Conservation (phyloP, 768 basidiomycete genomes). For the Lentinus brumalis region DNA sequence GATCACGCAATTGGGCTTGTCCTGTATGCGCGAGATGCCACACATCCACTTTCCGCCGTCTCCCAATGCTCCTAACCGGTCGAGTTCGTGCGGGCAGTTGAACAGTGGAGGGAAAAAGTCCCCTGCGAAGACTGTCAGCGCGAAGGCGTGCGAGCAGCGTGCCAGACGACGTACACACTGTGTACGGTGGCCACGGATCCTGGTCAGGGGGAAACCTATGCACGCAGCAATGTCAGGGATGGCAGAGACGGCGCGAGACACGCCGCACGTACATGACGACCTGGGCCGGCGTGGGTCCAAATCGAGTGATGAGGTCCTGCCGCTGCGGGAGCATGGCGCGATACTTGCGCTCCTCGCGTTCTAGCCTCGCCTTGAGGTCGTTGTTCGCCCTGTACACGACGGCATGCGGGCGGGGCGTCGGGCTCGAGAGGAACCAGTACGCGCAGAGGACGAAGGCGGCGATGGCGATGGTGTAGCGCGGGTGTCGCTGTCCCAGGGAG, state of each 20-base stretch:
- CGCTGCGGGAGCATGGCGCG: constrained; percentile 28
- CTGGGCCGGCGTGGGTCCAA: constrained; percentile 31
- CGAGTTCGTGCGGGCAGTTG: constrained; percentile 50
- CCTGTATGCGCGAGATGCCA: constrained; percentile 45
- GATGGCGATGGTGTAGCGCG: constrained; percentile 26
- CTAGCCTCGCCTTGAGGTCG: constrained; percentile 22
- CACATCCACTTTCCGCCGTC: constrained; percentile 61
- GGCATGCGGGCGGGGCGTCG: constrained; percentile 9
- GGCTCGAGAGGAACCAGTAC: constrained; percentile 23
- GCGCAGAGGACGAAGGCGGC: constrained; percentile 23
- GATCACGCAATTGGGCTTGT: constrained; percentile 49
- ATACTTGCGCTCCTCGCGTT: constrained; percentile 27
- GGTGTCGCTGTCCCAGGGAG: constrained; percentile 28
- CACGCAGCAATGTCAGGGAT: too few relatives aligned
- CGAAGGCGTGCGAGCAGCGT: background rate
- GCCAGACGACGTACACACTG: constrained; percentile 27
- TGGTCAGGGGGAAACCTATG: constrained; percentile 33
- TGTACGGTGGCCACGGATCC: constrained; percentile 33
- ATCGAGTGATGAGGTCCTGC: constrained; percentile 32
- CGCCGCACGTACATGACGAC: constrained; percentile 28
- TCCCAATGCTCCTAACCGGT: constrained; percentile 50
- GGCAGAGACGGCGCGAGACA: background rate
- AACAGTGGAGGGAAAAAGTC: constrained; percentile 56
- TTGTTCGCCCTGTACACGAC: constrained; percentile 13
- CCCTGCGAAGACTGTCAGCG: constrained; percentile 40